phyloP scores from a whole-genome alignment of 2,329 filamentous ascomycete genomes.

The Penicillium sp. region DNA sequence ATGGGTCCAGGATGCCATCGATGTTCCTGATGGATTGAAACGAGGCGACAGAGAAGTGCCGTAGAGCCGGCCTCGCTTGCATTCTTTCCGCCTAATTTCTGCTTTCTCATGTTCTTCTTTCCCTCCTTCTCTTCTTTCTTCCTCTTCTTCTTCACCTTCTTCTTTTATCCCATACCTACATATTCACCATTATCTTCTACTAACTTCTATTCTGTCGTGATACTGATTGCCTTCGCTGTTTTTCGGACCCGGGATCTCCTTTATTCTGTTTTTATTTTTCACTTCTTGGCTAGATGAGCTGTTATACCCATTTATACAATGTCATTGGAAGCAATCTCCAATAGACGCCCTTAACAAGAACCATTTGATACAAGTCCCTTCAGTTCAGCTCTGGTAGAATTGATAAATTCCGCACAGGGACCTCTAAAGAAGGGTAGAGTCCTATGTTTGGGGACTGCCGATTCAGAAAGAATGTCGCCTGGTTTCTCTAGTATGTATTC shows the following conservation, averaged over 20 bases:
- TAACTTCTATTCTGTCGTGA: neutral
- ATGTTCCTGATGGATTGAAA: conserved; percentile 61
- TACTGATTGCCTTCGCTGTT: neutral
- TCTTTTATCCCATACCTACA: conserved; percentile 6
- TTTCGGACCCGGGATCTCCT: neutral
- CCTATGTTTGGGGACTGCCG: no score
- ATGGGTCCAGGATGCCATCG: conserved; percentile 77
- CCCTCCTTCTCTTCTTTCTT: neutral
- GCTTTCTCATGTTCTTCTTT: neutral
- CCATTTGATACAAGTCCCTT: neutral
- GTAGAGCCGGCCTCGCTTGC: conserved; percentile 32
- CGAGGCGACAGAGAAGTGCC: conserved; percentile 55
- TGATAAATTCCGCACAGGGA: no score
- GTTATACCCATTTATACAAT: conserved; percentile 19
- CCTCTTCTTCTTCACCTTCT: neutral
- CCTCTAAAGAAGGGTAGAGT: no score
- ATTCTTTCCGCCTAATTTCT: neutral
- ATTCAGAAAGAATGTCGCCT: no score
- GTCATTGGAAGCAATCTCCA: neutral
- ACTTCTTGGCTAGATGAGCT: conserved; percentile 15
- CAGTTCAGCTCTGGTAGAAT: neutral
- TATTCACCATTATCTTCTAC: neutral
- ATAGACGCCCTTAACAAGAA: neutral
- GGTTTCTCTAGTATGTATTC: no score
- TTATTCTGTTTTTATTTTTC: conserved; percentile 4